A percentile compares a stretch with the other conserved stretches of the same genome.
phyloP scores from a whole-genome alignment of 768 basidiomycete species.

The Hortiboletus flavorubellus region DNA sequence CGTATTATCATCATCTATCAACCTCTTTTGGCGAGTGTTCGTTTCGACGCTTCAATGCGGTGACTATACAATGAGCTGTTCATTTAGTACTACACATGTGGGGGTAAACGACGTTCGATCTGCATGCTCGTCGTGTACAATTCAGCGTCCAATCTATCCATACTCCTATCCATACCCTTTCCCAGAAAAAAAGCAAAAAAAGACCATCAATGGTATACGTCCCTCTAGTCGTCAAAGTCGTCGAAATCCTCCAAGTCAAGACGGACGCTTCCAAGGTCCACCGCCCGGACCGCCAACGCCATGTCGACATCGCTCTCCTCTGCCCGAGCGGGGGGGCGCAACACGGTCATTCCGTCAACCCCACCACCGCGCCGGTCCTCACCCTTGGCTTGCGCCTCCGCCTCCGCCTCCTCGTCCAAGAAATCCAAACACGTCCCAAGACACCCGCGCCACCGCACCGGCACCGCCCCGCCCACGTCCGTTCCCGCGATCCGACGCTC shows the following conservation, averaged over 20 bases:
- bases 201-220: background rate
- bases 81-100: background rate
- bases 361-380: background rate
- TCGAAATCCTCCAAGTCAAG: conserved; percentile 29
- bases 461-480: conserved; percentile 51
- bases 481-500: conserved; percentile 50
- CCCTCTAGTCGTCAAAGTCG: background rate
- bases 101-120: background rate
- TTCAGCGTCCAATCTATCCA: conserved; percentile 8
- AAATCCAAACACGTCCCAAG: conserved; percentile 59
- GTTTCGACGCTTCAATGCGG: background rate
- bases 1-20: background rate
- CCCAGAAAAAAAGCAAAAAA: background rate
- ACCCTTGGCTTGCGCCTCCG: no score
- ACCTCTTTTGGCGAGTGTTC: no score
- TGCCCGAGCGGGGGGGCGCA: background rate
- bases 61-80: background rate
- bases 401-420: conserved; percentile 33
- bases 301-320: conserved; percentile 14
- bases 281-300: conserved; percentile 17
- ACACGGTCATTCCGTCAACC: background rate
- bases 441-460: conserved; percentile 70
- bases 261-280: conserved; percentile 15
- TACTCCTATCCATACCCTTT: background rate
- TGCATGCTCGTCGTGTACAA: background rate